These are phyloP conservation scores for Candida michaelii DNA, from an alignment of 805 yeast genomes.

Conservation along the genomic window DNA sequence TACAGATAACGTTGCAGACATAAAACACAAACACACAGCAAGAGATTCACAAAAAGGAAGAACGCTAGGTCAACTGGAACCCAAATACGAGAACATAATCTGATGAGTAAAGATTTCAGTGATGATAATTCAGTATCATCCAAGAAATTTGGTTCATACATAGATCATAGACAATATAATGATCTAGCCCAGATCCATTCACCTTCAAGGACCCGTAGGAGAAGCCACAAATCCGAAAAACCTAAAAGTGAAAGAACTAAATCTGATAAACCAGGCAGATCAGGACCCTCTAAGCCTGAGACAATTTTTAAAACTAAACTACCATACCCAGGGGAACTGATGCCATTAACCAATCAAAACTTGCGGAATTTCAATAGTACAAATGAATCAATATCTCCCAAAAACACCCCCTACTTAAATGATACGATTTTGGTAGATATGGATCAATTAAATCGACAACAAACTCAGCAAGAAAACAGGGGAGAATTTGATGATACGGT, in stretches of 20 bases:
- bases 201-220: conserved; percentile 31
- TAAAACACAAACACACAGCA: background rate
- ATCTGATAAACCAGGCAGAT: background rate
- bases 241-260: background rate
- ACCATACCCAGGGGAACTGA: background rate
- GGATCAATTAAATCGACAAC: conserved; percentile 31
- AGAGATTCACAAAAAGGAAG: background rate
- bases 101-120: conserved; percentile 2
- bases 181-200: conserved; percentile 28
- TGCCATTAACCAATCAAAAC: conserved; percentile 41
- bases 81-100: too few species aligned
- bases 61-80: background rate
- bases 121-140: conserved; percentile 6
- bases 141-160: conserved; percentile 15
- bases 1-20: too few species aligned
- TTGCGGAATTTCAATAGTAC: conserved; percentile 25
- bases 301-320: too few species aligned
- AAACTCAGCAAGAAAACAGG: background rate
- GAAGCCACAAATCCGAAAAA: conserved; percentile 12
- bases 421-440: conserved; percentile 35
- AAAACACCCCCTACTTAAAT: conserved; percentile 3
- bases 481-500: conserved; percentile 1
- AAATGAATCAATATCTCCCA: conserved; percentile 11
- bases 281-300: too few species aligned
- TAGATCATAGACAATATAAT: conserved; percentile 30